A percentile compares a stretch with the other conserved stretches of the same genome.
phyloP scores from a whole-genome alignment of 78 protist genomes.

The Cavenderia fasciculata region DNA sequence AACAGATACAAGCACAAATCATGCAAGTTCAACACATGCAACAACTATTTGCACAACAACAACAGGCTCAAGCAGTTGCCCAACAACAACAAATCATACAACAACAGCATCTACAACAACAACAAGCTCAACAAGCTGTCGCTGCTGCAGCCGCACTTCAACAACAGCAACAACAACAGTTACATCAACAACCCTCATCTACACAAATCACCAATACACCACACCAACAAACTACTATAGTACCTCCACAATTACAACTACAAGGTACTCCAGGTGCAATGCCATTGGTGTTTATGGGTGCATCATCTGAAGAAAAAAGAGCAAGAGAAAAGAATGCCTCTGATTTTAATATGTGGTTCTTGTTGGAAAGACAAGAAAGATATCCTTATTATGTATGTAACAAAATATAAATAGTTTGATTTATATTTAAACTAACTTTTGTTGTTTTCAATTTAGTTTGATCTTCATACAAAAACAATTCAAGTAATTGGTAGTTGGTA shows the following conservation, averaged over 20 bases:
- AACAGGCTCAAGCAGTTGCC: neutral
- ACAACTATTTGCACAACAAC: neutral
- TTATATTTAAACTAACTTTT: neutral
- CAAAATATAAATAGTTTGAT: neutral
- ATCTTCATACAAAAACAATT: slow-evolving; percentile 64
- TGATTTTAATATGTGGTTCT: slow-evolving; percentile 8
- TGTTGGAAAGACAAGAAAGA: slow-evolving; percentile 65
- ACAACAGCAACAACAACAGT: neutral
- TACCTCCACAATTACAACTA: neutral
- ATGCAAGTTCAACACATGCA: no score
- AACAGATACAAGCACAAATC: no score
- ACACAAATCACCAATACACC: neutral
- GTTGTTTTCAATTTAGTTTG: slow-evolving; percentile 16
- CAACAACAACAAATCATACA: neutral
- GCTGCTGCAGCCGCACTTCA: neutral
- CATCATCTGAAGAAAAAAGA: slow-evolving; percentile 51
- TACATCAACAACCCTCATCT: neutral
- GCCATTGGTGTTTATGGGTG: neutral
- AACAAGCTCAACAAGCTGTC: neutral
- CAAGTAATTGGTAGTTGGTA: slow-evolving; percentile 71
- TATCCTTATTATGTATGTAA: slow-evolving; percentile 57
- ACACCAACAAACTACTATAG: neutral
- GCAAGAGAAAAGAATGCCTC: slow-evolving; percentile 48
- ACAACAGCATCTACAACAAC: neutral
- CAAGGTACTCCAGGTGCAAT: neutral